Percentiles rank a stretch among this genome's conserved stretches.
Evolutionary conservation across 2,329 filamentous ascomycete genomes (phyloP).

Genomic region (Pseudopyricularia cyperi): DNA sequence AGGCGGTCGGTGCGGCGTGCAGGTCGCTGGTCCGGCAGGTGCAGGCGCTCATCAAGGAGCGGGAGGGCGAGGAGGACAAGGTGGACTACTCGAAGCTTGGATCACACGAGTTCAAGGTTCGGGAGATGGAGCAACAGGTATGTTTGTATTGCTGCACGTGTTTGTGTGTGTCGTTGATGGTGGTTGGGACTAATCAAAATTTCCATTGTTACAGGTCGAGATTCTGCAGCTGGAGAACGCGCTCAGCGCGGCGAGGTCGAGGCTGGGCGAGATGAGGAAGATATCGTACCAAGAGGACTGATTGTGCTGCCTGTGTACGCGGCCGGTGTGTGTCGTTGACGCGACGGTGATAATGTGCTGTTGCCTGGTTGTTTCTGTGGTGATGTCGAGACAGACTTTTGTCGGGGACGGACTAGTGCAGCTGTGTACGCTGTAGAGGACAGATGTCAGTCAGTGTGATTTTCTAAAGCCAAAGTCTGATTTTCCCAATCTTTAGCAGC

Average conservation of each 20-base stretch:
- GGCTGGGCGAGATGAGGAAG: constrained; percentile 96
- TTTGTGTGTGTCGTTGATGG: neutral
- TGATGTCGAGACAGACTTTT: neutral
- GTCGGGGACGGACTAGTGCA: too few species aligned
- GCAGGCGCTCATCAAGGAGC: constrained; percentile 83
- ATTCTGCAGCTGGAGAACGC: constrained; percentile 91
- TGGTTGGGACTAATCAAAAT: neutral
- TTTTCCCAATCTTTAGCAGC: too few species aligned
- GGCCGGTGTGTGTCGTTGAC: constrained; percentile 13
- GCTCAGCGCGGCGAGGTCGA: constrained; percentile 63
- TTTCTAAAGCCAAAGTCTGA: too few species aligned
- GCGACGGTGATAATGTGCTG: too few species aligned
- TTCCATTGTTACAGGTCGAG: constrained; percentile 56
- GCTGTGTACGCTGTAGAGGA: too few species aligned
- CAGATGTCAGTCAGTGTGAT: neutral
- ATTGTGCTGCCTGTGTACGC: neutral
- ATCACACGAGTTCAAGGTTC: constrained; percentile 93
- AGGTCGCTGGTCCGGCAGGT: constrained; percentile 82
- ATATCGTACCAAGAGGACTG: constrained; percentile 80
- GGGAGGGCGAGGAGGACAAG: constrained; percentile 66
- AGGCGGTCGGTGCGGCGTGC: constrained; percentile 84
- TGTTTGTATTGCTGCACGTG: constrained; percentile 13
- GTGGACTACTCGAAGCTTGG: constrained; percentile 84
- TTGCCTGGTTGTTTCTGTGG: too few species aligned
- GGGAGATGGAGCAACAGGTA: constrained; percentile 99